Evolutionary conservation across 331 rosid species (phyloP), one percentile per base, ranked within the genome.

Genomic region (Malus hybrid): DNA sequence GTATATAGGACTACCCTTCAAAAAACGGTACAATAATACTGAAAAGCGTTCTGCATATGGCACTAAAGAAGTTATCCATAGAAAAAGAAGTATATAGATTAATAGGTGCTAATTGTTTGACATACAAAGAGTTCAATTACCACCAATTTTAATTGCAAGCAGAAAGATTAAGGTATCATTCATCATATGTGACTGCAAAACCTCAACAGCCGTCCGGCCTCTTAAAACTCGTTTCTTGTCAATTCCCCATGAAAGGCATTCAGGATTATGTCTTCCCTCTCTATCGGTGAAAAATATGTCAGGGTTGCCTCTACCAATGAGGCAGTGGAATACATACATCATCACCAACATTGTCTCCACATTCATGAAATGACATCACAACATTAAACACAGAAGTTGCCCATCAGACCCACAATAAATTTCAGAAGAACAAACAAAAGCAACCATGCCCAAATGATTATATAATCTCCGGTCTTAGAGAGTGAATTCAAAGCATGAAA

Each of bases 121-220:
- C 19, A 16, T 55, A 11, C 65, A 71, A 71, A 75, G 64, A 50
- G 55, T 28, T 6, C 7, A 33, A 7, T 8, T 29, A 15, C 12
- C 7, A 3, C 52, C 59, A 32, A 10, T 18, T 56, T 36, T 29
- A 44, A 29, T 4, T 11, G 29, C 32, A 74, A 11, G 10, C 32
- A 29, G 69, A 72, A 27, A 33, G 16, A 34, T 9, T 24, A 62
- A 29, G 29, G 60, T 4, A 4, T 15, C 6, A 64, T 28, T 28
- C 20, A 33, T 64, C 39, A 65, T 22, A 63, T 67, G 50, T 64
- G 36, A 70, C 68, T 76, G 67, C 39, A 79, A 72, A 83, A 95
- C 99, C 98, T 95, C 99, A 71, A 92, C 71, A 80, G 94, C 97
- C 68, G 98, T 95, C 69, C 99, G 93, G 63, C 99, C 98, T 79